Percentiles rank a stretch among this genome's conserved stretches.
These are phyloP conservation scores for Cadophora sp. DNA, from an alignment of 2,329 filamentous ascomycete species.

Conservation along the genomic window DNA sequence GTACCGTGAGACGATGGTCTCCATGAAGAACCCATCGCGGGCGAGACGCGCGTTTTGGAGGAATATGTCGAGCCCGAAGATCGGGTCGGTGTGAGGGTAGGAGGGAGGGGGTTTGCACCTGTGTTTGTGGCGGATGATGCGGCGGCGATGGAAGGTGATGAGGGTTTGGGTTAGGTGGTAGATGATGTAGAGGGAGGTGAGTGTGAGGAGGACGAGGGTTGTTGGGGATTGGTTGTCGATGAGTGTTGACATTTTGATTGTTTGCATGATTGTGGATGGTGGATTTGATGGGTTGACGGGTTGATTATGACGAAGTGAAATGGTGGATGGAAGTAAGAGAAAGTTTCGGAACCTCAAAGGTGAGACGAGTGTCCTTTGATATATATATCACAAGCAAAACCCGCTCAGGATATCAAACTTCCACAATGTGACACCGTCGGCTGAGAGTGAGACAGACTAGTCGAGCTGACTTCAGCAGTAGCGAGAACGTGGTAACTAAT, in stretches of 20 bases:
- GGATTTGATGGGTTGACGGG: no score
- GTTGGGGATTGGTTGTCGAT: conserved; percentile 1
- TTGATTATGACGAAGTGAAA: no score
- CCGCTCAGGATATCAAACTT: no score
- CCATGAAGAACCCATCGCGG: conserved; percentile 48
- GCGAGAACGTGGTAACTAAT: no score
- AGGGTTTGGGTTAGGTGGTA: conserved; percentile 18
- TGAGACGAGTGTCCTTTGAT: no score
- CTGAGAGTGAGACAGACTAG: no score
- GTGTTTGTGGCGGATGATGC: conserved; percentile 16
- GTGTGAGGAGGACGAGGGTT: conserved; percentile 4
- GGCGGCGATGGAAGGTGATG: conserved; percentile 2
- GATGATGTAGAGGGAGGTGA: conserved; percentile 7
- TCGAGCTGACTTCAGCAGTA: no score
- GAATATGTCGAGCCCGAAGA: conserved; percentile 60
- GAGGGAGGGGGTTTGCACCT: conserved; percentile 41
- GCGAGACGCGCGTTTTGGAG: conserved; percentile 48
- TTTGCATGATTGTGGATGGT: no score
- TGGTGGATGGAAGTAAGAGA: no score
- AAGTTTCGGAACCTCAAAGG: no score
- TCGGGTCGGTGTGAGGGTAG: conserved; percentile 59
- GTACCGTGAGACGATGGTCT: conserved; percentile 47
- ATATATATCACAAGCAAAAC: no score
- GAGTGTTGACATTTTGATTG: conserved; percentile 9
- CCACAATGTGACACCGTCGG: no score